Evolutionary conservation across 495 filamentous ascomycete species (phyloP).

Genomic region (Hyaloscypha finlandica): DNA sequence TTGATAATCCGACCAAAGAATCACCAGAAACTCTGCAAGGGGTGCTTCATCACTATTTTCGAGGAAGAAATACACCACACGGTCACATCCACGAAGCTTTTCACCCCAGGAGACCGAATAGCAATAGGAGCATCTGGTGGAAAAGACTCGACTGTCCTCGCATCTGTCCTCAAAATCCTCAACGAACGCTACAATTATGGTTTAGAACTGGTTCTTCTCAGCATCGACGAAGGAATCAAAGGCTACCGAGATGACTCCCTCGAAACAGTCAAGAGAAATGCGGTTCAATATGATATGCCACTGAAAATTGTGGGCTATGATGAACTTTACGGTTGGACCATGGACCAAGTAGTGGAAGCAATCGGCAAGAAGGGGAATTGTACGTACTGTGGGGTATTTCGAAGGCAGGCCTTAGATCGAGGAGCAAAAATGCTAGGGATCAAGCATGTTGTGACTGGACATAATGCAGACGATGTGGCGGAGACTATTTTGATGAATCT

Average conservation of each 20-base stretch:
- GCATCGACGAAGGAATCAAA: conserved; percentile 95
- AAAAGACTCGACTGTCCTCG: conserved; percentile 96
- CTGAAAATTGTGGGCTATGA: conserved; percentile 89
- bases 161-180: conserved; percentile 89
- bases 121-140: conserved; percentile 96
- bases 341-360: conserved; percentile 95
- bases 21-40: conserved; percentile 84
- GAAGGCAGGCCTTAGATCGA: conserved; percentile 90
- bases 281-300: conserved; percentile 84
- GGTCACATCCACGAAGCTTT: conserved; percentile 75
- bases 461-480: conserved; percentile 98
- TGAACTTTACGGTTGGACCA: conserved; percentile 97
- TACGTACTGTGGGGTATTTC: conserved; percentile 97
- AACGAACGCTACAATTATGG: conserved; percentile 90
- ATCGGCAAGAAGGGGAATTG: conserved; percentile 99
- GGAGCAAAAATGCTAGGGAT: conserved; percentile 87
- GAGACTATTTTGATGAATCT: conserved; percentile 99
- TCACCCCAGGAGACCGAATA: conserved; percentile 80
- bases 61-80: conserved; percentile 94
- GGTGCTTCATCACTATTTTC: conserved; percentile 84
- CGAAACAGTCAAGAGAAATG: conserved; percentile 94
- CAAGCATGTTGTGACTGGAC: conserved; percentile 93
- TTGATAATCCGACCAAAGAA: conserved; percentile 94
- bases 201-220: conserved; percentile 80
- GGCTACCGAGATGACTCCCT: conserved; percentile 95